Percentiles rank a stretch among this genome's conserved stretches.
phyloP scores from a whole-genome alignment of 2,329 filamentous ascomycete species.

The Botrytis hyacinthi region DNA sequence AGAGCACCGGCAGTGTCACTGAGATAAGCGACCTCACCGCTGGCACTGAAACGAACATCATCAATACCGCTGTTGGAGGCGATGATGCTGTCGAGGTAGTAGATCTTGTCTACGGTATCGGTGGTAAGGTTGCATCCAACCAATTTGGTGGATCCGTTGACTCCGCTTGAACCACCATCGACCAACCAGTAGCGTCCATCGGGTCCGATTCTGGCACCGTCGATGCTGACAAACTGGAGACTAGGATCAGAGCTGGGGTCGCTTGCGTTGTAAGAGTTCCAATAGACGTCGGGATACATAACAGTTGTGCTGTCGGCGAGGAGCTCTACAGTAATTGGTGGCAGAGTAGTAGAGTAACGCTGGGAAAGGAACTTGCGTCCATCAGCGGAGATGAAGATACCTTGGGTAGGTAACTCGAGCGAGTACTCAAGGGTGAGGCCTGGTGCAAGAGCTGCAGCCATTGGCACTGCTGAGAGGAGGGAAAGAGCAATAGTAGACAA shows the following conservation, averaged over 20 bases:
- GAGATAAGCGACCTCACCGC: slow-evolving; percentile 63
- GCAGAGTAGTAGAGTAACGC: background rate
- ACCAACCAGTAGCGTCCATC: slow-evolving; percentile 3
- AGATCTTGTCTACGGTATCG: slow-evolving; percentile 39
- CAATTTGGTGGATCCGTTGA: slow-evolving; percentile 36
- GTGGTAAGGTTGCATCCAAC: slow-evolving; percentile 28
- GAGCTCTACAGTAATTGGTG: background rate
- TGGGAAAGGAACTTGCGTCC: background rate
- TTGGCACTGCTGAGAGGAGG: background rate
- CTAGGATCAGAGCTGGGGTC: background rate
- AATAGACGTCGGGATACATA: background rate
- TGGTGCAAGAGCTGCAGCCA: background rate
- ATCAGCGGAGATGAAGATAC: background rate
- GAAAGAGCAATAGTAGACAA: background rate
- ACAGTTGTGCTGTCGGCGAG: background rate
- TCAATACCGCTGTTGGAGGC: slow-evolving; percentile 38
- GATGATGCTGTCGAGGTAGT: slow-evolving; percentile 39
- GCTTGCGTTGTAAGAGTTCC: background rate
- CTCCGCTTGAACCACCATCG: background rate
- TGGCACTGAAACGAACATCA: slow-evolving; percentile 41
- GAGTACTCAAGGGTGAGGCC: background rate
- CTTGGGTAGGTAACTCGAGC: background rate
- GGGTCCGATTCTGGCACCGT: background rate
- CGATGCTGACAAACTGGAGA: background rate
- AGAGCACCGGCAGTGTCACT: slow-evolving; percentile 67